A percentile compares a stretch with the other conserved stretches of the same genome.
Conservation (phyloP, 768 basidiomycete genomes). For the Brasilioporus rufonigricans region DNA sequence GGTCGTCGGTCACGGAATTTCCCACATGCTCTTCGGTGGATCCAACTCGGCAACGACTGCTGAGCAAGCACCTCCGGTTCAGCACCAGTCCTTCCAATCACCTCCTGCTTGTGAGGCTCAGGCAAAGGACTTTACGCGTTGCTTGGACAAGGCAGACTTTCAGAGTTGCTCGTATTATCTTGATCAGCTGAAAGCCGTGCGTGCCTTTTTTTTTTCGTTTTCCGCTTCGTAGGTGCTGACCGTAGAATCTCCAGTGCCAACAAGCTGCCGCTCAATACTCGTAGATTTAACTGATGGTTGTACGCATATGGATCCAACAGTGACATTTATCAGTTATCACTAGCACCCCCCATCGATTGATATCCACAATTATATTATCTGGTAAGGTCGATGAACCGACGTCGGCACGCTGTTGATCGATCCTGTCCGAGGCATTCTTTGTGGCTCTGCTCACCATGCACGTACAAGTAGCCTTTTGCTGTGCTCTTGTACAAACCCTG, state of each 20-base stretch:
- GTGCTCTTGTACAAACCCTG: no score
- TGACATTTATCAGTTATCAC: constrained; percentile 4
- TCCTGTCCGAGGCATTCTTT: no score
- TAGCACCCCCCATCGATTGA: constrained; percentile 2
- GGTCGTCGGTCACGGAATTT: constrained; percentile 86
- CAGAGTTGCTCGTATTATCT: constrained; percentile 84
- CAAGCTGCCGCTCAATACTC: constrained; percentile 65
- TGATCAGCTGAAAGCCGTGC: constrained; percentile 82
- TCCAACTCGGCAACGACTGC: constrained; percentile 42
- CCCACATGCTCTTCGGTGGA: constrained; percentile 86
- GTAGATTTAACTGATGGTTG: constrained; percentile 12
- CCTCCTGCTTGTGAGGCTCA: constrained; percentile 65
- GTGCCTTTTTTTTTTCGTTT: constrained; percentile 27
- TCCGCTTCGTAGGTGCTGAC: constrained; percentile 10
- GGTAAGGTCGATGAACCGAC: not conserved
- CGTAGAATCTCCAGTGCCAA: constrained; percentile 53
- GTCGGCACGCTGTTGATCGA: no score
- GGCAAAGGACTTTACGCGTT: constrained; percentile 86
- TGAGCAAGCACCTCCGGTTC: constrained; percentile 49
- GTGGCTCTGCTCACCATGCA: no score
- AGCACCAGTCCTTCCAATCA: constrained; percentile 45
- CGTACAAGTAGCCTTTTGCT: no score
- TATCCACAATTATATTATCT: not conserved
- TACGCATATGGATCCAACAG: constrained; percentile 6
- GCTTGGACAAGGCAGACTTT: constrained; percentile 78